phyloP scores from a whole-genome alignment of 768 basidiomycete species.

The Bullera alba region DNA sequence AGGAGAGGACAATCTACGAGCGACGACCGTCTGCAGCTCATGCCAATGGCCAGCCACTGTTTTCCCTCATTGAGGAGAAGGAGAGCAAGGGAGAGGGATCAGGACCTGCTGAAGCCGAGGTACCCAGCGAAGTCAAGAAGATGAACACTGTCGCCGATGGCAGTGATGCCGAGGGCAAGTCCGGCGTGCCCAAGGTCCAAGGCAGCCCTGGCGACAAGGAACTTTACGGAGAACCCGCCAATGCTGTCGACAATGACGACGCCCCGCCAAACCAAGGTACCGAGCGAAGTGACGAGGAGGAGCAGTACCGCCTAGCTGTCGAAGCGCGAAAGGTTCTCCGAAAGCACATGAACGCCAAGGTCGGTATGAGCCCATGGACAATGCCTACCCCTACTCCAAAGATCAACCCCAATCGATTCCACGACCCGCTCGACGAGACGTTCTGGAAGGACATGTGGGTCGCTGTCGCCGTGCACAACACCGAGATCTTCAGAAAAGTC shows the following conservation, averaged over 20 bases:
- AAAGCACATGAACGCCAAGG: conserved; percentile 55
- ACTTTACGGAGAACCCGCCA: conserved; percentile 56
- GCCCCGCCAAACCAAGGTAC: conserved; percentile 53
- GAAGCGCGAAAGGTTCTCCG: conserved; percentile 53
- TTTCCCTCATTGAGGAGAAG: conserved; percentile 36
- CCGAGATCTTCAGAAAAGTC: conserved; percentile 89
- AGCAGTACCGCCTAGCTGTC: conserved; percentile 51
- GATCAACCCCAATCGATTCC: conserved; percentile 69
- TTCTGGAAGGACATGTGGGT: conserved; percentile 93
- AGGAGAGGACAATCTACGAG: conserved; percentile 60
- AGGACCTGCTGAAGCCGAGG: conserved; percentile 27
- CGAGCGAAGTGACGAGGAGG: conserved; percentile 49
- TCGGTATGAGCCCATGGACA: conserved; percentile 56
- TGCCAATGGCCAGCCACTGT: conserved; percentile 39
- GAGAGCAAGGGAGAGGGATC: conserved; percentile 2
- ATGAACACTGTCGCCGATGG: conserved; percentile 44
- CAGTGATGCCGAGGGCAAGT: conserved; percentile 22
- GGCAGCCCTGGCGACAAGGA: conserved; percentile 24
- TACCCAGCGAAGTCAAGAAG: conserved; percentile 26
- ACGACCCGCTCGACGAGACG: conserved; percentile 75
- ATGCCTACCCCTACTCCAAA: conserved; percentile 62
- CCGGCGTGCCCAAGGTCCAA: conserved; percentile 27
- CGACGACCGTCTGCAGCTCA: conserved; percentile 46
- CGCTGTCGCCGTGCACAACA: conserved; percentile 80
- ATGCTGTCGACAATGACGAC: conserved; percentile 51